phyloP scores from a whole-genome alignment of 345 rosid genomes.

The Xanthoceras sorbifolium region DNA sequence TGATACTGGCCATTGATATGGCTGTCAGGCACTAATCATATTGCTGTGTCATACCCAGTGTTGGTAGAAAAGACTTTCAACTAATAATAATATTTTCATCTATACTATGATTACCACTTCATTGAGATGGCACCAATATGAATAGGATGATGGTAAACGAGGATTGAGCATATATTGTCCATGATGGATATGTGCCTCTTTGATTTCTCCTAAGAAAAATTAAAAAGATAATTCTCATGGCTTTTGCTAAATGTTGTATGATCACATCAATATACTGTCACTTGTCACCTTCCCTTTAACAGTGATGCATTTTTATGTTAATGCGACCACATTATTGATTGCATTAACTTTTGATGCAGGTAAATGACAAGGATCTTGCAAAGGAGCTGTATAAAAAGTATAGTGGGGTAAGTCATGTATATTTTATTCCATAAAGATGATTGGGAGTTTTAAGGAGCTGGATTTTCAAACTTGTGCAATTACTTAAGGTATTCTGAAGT shows the following conservation, averaged over 20 bases:
- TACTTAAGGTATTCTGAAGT: neutral
- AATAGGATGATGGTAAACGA: neutral
- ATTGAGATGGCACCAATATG: neutral
- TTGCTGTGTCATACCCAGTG: neutral
- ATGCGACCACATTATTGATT: slow-evolving; percentile 15
- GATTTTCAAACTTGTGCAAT: neutral
- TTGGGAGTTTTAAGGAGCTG: slow-evolving; percentile 13
- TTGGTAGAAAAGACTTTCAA: neutral
- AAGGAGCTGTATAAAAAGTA: slow-evolving; percentile 94
- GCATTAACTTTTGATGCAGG: slow-evolving; percentile 42
- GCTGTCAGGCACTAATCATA: neutral
- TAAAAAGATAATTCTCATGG: neutral
- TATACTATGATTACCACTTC: neutral
- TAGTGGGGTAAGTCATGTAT: slow-evolving; percentile 51
- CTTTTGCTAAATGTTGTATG: neutral
- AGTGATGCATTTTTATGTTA: neutral
- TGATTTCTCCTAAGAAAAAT: neutral
- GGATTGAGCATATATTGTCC: neutral
- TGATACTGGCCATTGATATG: neutral
- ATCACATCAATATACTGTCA: neutral
- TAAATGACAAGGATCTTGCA: slow-evolving; percentile 80
- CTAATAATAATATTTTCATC: neutral
- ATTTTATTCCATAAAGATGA: neutral
- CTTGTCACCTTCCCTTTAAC: neutral
- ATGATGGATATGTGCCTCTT: neutral